Evolutionary conservation across 257 asterid genomes (phyloP).

Genomic region (Solanum habrochaites): DNA sequence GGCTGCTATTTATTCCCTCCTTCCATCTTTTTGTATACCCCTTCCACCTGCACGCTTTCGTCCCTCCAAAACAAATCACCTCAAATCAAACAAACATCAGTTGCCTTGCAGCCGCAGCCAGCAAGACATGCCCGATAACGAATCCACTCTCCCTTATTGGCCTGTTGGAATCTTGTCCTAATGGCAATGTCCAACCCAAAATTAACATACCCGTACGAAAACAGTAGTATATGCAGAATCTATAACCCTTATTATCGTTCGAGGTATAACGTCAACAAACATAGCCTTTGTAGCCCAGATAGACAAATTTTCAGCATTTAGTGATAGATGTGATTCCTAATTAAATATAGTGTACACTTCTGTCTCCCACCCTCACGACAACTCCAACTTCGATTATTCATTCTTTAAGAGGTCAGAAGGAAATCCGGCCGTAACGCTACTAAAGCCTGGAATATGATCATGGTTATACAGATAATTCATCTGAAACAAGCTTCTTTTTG

Average conservation of each 20-base stretch:
- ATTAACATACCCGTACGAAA: background rate
- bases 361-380: background rate
- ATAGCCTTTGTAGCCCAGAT: background rate
- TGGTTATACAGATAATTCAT: background rate
- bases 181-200: background rate
- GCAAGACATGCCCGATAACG: background rate
- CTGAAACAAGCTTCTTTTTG: no score
- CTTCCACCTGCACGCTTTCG: background rate
- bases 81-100: background rate
- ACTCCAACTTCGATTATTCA: background rate
- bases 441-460: background rate
- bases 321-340: background rate
- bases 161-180: background rate
- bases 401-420: background rate
- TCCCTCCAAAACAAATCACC: background rate
- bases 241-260: background rate
- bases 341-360: background rate
- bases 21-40: background rate
- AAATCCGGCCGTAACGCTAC: background rate
- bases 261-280: background rate
- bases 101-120: background rate
- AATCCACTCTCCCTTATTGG: background rate
- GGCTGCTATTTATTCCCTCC: background rate
- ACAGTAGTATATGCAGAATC: background rate
- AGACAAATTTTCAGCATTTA: background rate